Base-by-base conservation (phyloP, 352 stramenopile species). In the Phytopythium boreale region DNA sequence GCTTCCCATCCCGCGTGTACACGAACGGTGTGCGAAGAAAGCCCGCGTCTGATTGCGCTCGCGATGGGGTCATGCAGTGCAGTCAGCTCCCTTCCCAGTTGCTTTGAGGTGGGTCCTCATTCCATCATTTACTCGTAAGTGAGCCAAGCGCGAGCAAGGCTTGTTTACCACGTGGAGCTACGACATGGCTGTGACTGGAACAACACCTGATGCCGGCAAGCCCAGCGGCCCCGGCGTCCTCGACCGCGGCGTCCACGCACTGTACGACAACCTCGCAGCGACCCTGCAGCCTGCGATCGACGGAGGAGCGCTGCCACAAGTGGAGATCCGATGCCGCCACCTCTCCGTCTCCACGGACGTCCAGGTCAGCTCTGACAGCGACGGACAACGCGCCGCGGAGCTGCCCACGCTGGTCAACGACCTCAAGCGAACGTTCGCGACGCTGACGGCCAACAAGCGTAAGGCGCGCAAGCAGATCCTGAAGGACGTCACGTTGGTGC, bases 251-350 rank as follows among this genome's bases (percentile, higher is more conserved):
- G 19, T 41, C 31, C 52, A 59, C 6, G 12, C 8, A 7, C 52
- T 59, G 11, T 27, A 59, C 31, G 52, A 50, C 29, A 60, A 72
- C 15, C 43, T 72, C 11, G 65, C 71, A 24, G 17, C 62, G 27
- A 39, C 69, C 29, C 57, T 68, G 11, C 46, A 53, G 15, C 67
- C 59, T 15, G 43, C 31, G 29, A 31, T 59, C 52, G 27, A 59
- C 17, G 52, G 52, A 19, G 29, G 20, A 26, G 29, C 31, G 20
- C 60, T 77, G 24, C 73, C 73, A 1, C 70, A 67, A 27, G 56
- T 77, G 56, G 72, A 80, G 27, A 71, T 77, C 29, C 58, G 72
- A 1, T 70, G 75, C 65, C 66, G 62, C 46, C 56, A 72, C 57
- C 50, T 76, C 12, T 68, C 60, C 20, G 44, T 87, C 39, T 61